phyloP scores from a whole-genome alignment of 768 basidiomycete genomes.

The Gloeopeniophorella convolvens region DNA sequence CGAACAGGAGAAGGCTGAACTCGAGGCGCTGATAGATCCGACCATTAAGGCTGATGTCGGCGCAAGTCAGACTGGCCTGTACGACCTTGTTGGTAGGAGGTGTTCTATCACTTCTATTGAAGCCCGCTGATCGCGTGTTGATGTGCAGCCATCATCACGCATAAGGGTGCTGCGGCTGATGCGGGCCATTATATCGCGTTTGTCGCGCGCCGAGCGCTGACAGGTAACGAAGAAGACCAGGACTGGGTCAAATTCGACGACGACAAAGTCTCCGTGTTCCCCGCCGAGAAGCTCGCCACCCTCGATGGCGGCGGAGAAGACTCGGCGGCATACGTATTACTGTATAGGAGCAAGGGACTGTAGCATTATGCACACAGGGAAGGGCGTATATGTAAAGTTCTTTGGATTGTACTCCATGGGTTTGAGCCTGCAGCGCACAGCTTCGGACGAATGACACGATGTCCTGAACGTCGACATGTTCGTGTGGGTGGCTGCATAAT shows the following conservation, averaged over 20 bases:
- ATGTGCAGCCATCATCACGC: slow-evolving; percentile 77
- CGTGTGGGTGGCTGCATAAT: no score
- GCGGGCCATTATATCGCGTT: slow-evolving; percentile 95
- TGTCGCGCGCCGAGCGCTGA: slow-evolving; percentile 31
- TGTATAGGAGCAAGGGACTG: slow-evolving; percentile 67
- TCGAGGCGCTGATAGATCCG: slow-evolving; percentile 57
- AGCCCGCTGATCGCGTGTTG: neutral
- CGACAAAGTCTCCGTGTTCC: slow-evolving; percentile 85
- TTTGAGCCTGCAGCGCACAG: neutral
- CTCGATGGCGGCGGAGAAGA: slow-evolving; percentile 93
- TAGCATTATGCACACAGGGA: neutral
- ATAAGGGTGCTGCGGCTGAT: slow-evolving; percentile 94
- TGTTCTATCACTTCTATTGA: neutral
- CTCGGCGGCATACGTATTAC: slow-evolving; percentile 80
- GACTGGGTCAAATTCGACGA: slow-evolving; percentile 98
- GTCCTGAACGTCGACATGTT: no score
- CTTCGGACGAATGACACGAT: neutral
- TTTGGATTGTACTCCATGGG: neutral
- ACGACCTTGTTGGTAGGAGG: slow-evolving; percentile 81
- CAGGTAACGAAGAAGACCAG: slow-evolving; percentile 53
- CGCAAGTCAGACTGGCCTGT: slow-evolving; percentile 71
- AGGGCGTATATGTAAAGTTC: slow-evolving; percentile 6
- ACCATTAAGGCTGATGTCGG: slow-evolving; percentile 65
- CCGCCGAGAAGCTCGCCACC: slow-evolving; percentile 72
- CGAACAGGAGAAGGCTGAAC: slow-evolving; percentile 54